Base-by-base conservation (phyloP, 148 eudicot species). In the Camellia japonica region DNA sequence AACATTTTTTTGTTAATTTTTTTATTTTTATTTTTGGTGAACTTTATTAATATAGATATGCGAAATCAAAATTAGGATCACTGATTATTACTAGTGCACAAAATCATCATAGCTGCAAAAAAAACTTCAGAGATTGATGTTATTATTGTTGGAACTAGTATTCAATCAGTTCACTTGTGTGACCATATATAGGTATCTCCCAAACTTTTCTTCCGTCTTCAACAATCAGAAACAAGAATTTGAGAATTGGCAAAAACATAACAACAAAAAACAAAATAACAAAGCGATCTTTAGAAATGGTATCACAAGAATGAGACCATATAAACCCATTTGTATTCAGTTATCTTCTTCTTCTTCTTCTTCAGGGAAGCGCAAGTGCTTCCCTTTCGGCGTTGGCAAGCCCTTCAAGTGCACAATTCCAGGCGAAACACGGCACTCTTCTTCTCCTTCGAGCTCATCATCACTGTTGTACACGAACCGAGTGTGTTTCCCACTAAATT, bases 401-500 rank as follows among this genome's bases (percentile, higher is more conserved):
- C 97, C 97, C 77, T 89, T 92, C 87, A 89, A 83, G 20, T 73
- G 79, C 78, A 86, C 61, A 30, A 83, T 76, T 5, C 81, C 84
- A 0, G 73, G 56, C 15, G 51, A 13, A 23, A 47, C 89, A 76
- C 70, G 85, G 30, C 54, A 47, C 15, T 73, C 83, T 74, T 85
- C 87, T 76, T 85, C 87, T 55, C 77, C 86, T 68, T 84, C 87
- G 69, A 93, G 64, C 81, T 91, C 98, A 82, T 83, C 97, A 79
- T 90, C 97, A 88, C 91, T 91, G 87, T 89, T 81, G 82, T 94
- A 94, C 81, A 93, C 83, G 71, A 90, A 93, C 59, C 90, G 74
- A 3, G 77, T 86, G 63, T 92, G 94, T 75, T 90, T 92, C 4
- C 94, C 97, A 14, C 14, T 61, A 30, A 87, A 84, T 65, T 59